phyloP scores from a whole-genome alignment of 1,284 basidiomycete genomes.

The Naganishia liquefaciens region DNA sequence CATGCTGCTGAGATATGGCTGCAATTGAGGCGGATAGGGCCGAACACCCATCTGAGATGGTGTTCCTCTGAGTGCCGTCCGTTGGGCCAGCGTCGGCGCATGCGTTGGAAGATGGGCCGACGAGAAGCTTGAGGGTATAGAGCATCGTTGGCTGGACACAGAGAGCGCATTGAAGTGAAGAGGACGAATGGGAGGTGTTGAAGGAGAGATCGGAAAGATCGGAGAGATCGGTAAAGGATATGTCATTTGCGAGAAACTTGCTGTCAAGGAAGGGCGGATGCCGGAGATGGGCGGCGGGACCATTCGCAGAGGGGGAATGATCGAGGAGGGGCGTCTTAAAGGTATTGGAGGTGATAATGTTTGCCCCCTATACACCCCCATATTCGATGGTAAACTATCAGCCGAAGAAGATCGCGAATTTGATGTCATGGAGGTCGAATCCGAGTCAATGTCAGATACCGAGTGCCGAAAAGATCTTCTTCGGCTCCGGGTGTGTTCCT shows the following conservation, averaged over 20 bases:
- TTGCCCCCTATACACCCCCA: too few species aligned
- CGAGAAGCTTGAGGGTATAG: neutral
- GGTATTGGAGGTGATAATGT: neutral
- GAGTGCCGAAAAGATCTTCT: too few species aligned
- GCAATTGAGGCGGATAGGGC: neutral
- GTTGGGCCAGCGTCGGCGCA: neutral
- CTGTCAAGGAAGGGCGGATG: neutral
- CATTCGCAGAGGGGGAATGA: neutral
- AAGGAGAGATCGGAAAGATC: neutral
- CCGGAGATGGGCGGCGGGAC: neutral
- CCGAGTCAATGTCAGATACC: neutral
- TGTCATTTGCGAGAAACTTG: neutral
- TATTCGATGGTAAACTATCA: neutral
- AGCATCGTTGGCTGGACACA: neutral
- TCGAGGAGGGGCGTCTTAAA: neutral
- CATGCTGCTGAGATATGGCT: neutral
- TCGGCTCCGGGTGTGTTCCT: neutral
- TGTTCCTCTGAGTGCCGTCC: neutral
- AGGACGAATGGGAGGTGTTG: neutral
- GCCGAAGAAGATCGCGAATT: neutral
- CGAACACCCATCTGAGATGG: neutral
- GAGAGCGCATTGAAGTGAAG: too few species aligned
- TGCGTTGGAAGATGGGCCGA: neutral
- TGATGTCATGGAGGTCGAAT: neutral
- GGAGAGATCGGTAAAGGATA: neutral